Evolutionary conservation across 2,329 filamentous ascomycete genomes (phyloP), one percentile per base, ranked within the genome.

Genomic region (Sporothrix pallida): DNA sequence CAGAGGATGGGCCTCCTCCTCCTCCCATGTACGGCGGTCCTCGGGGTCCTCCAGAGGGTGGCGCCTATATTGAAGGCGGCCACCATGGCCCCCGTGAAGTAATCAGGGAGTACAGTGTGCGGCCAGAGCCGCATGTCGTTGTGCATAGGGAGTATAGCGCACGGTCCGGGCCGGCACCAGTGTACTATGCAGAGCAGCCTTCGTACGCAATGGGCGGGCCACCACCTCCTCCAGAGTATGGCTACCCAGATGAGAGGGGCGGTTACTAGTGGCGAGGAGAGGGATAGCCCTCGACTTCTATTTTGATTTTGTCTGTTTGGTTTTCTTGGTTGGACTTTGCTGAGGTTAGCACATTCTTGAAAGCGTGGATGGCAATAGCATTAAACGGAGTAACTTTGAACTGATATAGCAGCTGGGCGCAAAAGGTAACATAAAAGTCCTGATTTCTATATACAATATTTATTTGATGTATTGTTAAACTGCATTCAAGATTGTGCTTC

Each of bases 221-320:
- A 23, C 69, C 69, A 37, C 80, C 81, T 15, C 83, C 83, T 15
- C 83, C 83, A 63, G 85, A 86, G 50, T 81, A 86, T 37, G 80
- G 84, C 23, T 87, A 87, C 75, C 77, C 82, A n/a, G 83, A 86
- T 56, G 82, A 83, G 75, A 44, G 65, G 9, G 74, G 74, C 15
- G 48, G 60, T 46, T 77, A 77, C 23, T 74, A 74, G 17, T 76
- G 54, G 10, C 13, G 13, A 6, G 65, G 15, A 23, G 1, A 1
- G 13, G 12, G 26, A 42, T 20, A n/a, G 13, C 17, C 46, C 10
- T 10, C 17, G 23, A 13, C 8, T 23, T 2, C 26, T n/a, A 3
- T 70, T 13, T 52, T 37, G 6, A 17, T 20, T 63, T n/a, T 52
- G 12, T 15, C 13, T 52, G 54, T 4, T 48, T 26, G 2, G 9